Percentiles rank a stretch among this genome's conserved stretches.
phyloP scores from a whole-genome alignment of 768 basidiomycete species.

The Tephrocybe rancida region DNA sequence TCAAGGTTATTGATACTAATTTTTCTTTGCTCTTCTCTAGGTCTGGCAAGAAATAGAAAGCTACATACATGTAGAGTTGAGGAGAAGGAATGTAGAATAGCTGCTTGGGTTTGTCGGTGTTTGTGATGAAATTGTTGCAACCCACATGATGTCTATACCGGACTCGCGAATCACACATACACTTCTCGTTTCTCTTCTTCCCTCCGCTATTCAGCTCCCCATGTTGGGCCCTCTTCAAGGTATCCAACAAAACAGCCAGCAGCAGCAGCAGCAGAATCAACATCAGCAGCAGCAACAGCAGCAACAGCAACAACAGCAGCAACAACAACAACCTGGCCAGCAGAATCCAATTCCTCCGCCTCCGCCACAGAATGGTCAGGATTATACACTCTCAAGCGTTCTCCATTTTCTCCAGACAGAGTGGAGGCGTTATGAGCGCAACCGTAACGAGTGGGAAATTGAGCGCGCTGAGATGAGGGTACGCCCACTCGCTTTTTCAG shows the following conservation, averaged over 20 bases:
- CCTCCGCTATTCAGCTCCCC: constrained; percentile 49
- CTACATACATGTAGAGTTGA: neutral
- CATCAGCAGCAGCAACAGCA: constrained; percentile 70
- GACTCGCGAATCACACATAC: constrained; percentile 24
- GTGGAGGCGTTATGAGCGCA: constrained; percentile 96
- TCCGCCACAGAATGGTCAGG: constrained; percentile 85
- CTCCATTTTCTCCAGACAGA: constrained; percentile 98
- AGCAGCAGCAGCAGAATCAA: constrained; percentile 64
- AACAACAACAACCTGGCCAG: constrained; percentile 51
- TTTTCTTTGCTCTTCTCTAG: constrained; percentile 30
- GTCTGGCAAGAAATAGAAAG: constrained; percentile 68
- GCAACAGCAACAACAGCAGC: constrained; percentile 53
- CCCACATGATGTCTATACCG: constrained; percentile 19
- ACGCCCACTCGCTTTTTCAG: constrained; percentile 30
- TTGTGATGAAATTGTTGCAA: constrained; percentile 33
- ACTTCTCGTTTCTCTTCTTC: constrained; percentile 21
- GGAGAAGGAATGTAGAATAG: constrained; percentile 52
- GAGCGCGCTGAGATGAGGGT: constrained; percentile 99
- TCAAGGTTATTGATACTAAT: constrained; percentile 4
- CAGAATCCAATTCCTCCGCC: constrained; percentile 67
- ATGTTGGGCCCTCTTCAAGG: constrained; percentile 77
- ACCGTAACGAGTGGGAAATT: constrained; percentile 99
- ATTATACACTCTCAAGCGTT: constrained; percentile 91
- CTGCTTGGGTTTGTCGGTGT: constrained; percentile 40
- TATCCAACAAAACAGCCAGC: constrained; percentile 56